A percentile compares a stretch with the other conserved stretches of the same genome.
phyloP scores from a whole-genome alignment of 768 basidiomycete species.

The Sarcodon sp. region DNA sequence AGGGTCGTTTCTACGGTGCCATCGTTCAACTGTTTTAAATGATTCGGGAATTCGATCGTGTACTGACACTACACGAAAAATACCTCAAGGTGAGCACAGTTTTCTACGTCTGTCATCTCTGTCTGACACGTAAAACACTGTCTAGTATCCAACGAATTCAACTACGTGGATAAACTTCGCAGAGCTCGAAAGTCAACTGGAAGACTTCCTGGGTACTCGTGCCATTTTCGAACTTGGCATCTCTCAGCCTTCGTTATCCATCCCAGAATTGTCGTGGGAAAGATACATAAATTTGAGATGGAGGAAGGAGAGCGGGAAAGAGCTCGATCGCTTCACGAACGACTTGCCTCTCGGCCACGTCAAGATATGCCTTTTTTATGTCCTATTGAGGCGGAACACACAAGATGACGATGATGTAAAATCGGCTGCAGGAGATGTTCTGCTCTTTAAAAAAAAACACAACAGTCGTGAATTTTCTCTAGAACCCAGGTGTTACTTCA shows the following conservation, averaged over 20 bases:
- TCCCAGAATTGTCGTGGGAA: constrained; percentile 92
- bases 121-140: background rate
- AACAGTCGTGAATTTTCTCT: no score
- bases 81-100: constrained; percentile 57
- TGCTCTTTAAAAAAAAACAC: constrained; percentile 52
- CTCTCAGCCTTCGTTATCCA: constrained; percentile 74
- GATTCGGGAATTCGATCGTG: constrained; percentile 88
- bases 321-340: constrained; percentile 74
- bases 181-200: constrained; percentile 76
- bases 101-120: background rate
- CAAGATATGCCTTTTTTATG: constrained; percentile 96
- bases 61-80: constrained; percentile 77
- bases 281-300: constrained; percentile 91
- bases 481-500: no score
- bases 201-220: constrained; percentile 78
- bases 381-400: constrained; percentile 70
- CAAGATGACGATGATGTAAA: constrained; percentile 54
- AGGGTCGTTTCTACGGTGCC: background rate
- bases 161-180: constrained; percentile 95
- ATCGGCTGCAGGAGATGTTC: constrained; percentile 60
- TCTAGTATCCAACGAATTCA: constrained; percentile 71
- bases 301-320: constrained; percentile 87
- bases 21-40: constrained; percentile 13
- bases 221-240: constrained; percentile 93
- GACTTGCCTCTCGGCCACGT: constrained; percentile 63